phyloP scores from a whole-genome alignment of 495 filamentous ascomycete species.

The Penicillium dipodomyicola region DNA sequence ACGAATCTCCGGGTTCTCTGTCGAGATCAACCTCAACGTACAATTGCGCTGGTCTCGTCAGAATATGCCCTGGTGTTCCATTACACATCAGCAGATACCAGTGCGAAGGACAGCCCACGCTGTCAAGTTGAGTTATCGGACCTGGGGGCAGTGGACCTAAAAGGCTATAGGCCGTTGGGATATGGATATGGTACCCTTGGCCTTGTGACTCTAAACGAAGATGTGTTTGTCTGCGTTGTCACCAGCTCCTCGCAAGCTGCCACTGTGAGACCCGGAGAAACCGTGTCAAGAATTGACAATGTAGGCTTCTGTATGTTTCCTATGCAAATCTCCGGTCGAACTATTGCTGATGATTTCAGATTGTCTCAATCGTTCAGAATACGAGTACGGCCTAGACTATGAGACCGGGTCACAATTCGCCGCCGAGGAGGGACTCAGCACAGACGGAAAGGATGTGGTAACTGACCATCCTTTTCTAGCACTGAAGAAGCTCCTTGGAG shows the following conservation, averaged over 20 bases:
- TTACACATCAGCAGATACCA: conserved; percentile 58
- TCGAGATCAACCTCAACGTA: conserved; percentile 73
- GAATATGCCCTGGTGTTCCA: conserved; percentile 81
- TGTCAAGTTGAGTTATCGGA: conserved; percentile 86
- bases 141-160: conserved; percentile 61
- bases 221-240: conserved; percentile 92
- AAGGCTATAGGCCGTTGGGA: conserved; percentile 69
- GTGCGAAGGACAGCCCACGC: conserved; percentile 52
- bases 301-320: conserved; percentile 75
- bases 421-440: conserved; percentile 52
- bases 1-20: conserved; percentile 41
- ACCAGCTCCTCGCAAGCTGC: conserved; percentile 75
- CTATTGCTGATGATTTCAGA: conserved; percentile 42
- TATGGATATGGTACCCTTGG: conserved; percentile 88
- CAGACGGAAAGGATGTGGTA: conserved; percentile 61
- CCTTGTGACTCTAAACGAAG: conserved; percentile 76
- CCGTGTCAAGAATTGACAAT: conserved; percentile 76
- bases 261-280: conserved; percentile 80
- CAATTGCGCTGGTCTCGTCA: conserved; percentile 76
- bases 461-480: conserved; percentile 86
- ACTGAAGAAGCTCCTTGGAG: conserved; percentile 83
- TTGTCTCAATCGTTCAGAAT: conserved; percentile 80
- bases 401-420: conserved; percentile 54
- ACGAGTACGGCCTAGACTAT: conserved; percentile 68
- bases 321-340: background rate